Conservation (phyloP, 441 rosid genomes). For the Corymbia calophylla region DNA sequence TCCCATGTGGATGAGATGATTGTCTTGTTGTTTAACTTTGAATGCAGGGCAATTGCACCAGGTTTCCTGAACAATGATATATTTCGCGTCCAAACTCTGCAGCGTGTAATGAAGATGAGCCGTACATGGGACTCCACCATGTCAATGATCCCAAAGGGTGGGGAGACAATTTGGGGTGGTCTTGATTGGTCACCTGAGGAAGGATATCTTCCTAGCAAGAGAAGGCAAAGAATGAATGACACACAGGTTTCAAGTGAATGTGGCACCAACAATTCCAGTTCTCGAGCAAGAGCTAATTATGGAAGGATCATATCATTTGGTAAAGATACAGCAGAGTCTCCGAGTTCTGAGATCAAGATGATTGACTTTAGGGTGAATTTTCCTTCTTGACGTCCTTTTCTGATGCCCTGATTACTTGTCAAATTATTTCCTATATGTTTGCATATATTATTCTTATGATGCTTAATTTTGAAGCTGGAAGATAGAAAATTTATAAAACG, state of each 20-base stretch:
- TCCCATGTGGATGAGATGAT: background rate
- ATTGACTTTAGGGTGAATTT: constrained; percentile 76
- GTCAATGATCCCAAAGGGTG: constrained; percentile 97
- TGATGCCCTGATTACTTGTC: background rate
- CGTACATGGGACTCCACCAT: constrained; percentile 96
- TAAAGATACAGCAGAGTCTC: constrained; percentile 71
- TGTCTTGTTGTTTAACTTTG: background rate
- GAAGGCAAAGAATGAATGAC: constrained; percentile 29
- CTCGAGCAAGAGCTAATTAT: constrained; percentile 43
- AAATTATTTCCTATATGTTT: background rate
- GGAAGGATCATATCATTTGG: constrained; percentile 93
- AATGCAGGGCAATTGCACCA: constrained; percentile 85
- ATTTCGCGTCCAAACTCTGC: constrained; percentile 77
- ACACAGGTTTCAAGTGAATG: constrained; percentile 15
- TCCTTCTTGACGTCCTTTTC: background rate
- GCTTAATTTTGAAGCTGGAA: background rate
- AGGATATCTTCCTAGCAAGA: constrained; percentile 31
- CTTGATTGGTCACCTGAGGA: constrained; percentile 95
- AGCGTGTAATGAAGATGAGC: constrained; percentile 78
- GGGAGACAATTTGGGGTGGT: constrained; percentile 92
- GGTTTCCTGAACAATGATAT: constrained; percentile 75
- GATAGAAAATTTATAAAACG: background rate
- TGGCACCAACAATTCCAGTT: constrained; percentile 21
- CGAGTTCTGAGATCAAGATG: constrained; percentile 53
- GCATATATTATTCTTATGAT: background rate